These are phyloP conservation scores for button mushroom (Agaricus bisporus) DNA, from an alignment of 768 basidiomycete species.

Conservation along the genomic window DNA sequence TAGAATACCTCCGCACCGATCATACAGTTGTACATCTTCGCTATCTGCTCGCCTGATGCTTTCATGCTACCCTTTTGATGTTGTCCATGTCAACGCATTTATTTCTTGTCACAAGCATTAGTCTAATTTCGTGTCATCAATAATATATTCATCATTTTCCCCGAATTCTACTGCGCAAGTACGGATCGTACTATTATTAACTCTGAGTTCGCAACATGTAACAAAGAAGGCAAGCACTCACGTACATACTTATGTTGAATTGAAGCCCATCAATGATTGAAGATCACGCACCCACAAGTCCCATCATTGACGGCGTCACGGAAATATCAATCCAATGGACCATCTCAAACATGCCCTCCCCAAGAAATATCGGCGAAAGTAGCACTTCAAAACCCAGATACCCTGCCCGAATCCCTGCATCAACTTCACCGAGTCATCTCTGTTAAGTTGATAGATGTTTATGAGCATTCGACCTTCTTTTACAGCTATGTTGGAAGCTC, in stretches of 20 bases:
- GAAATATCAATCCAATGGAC: background rate
- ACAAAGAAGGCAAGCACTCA: too few species aligned
- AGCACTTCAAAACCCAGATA: too few species aligned
- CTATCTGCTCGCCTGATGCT: too few species aligned
- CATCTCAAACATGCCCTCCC: too few species aligned
- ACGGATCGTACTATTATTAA: background rate
- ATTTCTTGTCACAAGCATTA: too few species aligned
- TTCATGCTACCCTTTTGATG: too few species aligned
- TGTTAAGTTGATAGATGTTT: background rate
- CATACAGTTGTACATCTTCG: background rate
- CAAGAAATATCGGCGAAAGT: too few species aligned
- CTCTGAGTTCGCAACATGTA: background rate
- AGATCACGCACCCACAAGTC: too few species aligned
- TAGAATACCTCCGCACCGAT: background rate
- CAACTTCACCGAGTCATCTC: background rate
- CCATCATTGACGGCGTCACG: background rate
- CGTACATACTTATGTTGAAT: too few species aligned
- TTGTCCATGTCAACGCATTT: too few species aligned
- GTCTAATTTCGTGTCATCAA: background rate
- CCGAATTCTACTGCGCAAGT: background rate
- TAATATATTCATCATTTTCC: background rate
- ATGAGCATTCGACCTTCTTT: background rate
- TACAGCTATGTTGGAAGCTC: too few species aligned
- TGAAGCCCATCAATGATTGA: too few species aligned
- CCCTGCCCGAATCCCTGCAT: background rate